Evolutionary conservation across 305 asterid genomes (phyloP).

Genomic region (Stenogyne calaminthoides): DNA sequence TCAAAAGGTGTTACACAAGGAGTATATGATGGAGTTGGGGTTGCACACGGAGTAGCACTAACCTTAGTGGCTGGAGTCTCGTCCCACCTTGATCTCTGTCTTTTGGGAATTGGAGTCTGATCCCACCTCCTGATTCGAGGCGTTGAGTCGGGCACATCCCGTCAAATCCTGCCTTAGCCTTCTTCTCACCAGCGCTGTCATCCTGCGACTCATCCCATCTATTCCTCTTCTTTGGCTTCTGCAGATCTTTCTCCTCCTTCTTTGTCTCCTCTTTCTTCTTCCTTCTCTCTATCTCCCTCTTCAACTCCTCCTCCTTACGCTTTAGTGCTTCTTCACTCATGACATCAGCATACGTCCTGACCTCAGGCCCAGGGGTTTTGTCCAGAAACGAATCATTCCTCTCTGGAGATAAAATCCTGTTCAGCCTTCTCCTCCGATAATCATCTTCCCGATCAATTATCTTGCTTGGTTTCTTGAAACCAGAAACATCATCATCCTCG

Average conservation of each 20-base stretch:
- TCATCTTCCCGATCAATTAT: conserved; percentile 59
- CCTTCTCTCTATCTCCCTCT: conserved; percentile 78
- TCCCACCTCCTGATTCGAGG: conserved; percentile 99
- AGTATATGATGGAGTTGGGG: conserved; percentile 84
- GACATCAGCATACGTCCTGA: conserved; percentile 86
- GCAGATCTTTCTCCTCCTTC: conserved; percentile 54
- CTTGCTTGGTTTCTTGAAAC: conserved; percentile 25
- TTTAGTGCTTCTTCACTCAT: conserved; percentile 80
- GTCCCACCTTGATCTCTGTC: conserved; percentile 99
- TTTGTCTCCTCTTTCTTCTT: conserved; percentile 71
- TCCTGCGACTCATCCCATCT: conserved; percentile 96
- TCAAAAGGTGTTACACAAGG: conserved; percentile 93
- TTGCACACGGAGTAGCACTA: conserved; percentile 91
- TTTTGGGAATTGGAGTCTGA: conserved; percentile 60
- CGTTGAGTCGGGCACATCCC: no score
- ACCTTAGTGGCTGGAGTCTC: conserved; percentile 98
- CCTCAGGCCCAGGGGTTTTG: conserved; percentile 91
- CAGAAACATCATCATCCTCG: no score
- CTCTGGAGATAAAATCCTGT: conserved; percentile 86
- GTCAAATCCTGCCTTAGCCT: conserved; percentile 70
- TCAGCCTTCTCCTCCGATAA: conserved; percentile 52
- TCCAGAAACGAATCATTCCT: conserved; percentile 84
- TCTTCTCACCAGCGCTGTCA: conserved; percentile 53
- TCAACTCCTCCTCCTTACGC: conserved; percentile 80
- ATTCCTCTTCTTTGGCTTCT: conserved; percentile 89